phyloP scores from a whole-genome alignment of 495 filamentous ascomycete species.

The Darksidea phi region DNA sequence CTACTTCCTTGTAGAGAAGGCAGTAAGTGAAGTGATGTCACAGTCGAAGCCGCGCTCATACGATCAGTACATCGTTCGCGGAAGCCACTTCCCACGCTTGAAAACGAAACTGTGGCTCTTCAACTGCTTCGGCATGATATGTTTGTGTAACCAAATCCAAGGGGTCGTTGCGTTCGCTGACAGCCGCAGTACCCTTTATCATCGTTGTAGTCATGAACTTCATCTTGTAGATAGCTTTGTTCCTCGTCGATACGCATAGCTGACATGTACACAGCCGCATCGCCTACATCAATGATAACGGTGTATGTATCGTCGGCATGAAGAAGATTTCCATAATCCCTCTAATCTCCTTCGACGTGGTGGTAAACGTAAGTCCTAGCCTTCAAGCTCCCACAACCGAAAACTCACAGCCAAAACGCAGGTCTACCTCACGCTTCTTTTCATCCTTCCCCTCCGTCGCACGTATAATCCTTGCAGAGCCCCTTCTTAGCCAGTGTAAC shows the following conservation, averaged over 20 bases:
- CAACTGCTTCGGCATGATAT: constrained; percentile 55
- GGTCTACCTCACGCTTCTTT: constrained; percentile 54
- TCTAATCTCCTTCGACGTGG: constrained; percentile 51
- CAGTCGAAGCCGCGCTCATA: background rate
- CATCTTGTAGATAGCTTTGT: constrained; percentile 47
- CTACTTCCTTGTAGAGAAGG: constrained; percentile 55
- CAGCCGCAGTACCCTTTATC: constrained; percentile 45
- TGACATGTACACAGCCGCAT: constrained; percentile 46
- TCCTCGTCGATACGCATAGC: background rate
- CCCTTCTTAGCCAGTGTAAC: background rate
- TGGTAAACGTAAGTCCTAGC: constrained; percentile 48
- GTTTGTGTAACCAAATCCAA: constrained; percentile 34
- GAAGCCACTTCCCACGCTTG: constrained; percentile 45
- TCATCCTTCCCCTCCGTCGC: constrained; percentile 52
- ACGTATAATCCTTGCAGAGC: constrained; percentile 18
- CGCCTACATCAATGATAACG: constrained; percentile 47
- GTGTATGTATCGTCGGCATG: constrained; percentile 56
- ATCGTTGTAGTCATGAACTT: constrained; percentile 53
- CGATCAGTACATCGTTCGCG: constrained; percentile 51
- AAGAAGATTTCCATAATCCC: constrained; percentile 51
- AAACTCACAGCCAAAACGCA: constrained; percentile 31
- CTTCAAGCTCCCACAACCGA: background rate
- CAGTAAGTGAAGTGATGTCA: constrained; percentile 41
- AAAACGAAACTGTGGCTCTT: constrained; percentile 53
- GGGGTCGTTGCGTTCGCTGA: background rate